Conservation (phyloP, 805 yeast species). For the Priceomyces haplophilus region DNA sequence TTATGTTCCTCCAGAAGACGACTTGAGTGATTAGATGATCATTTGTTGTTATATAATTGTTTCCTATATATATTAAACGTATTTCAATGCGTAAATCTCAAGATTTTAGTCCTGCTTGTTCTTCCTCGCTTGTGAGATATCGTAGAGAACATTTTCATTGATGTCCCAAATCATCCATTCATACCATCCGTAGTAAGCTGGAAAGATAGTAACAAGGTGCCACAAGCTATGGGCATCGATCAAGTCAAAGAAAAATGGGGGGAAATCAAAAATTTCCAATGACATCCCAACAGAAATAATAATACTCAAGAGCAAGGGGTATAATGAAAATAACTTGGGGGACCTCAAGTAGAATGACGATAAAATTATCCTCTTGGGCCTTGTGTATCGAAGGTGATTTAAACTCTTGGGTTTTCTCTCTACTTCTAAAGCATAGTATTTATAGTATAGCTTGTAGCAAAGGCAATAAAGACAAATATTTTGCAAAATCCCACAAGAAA, state of each 20-base stretch:
- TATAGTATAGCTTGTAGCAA: conserved; percentile 31
- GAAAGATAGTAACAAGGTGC: conserved; percentile 80
- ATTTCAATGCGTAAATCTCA: too few relatives aligned
- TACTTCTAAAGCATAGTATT: conserved; percentile 21
- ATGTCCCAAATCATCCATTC: conserved; percentile 46
- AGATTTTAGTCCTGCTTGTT: conserved; percentile 1
- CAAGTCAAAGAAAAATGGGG: conserved; percentile 58
- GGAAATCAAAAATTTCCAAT: conserved; percentile 88
- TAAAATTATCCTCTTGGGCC: conserved; percentile 20
- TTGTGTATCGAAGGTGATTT: conserved; percentile 29
- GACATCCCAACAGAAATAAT: conserved; percentile 72
- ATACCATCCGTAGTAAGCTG: conserved; percentile 40
- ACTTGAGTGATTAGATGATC: conserved; percentile 13
- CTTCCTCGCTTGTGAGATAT: neutral
- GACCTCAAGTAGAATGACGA: conserved; percentile 31
- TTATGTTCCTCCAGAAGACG: conserved; percentile 47
- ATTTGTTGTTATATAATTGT: too few relatives aligned
- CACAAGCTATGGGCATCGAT: conserved; percentile 93
- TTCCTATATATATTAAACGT: too few relatives aligned
- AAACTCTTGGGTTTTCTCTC: conserved; percentile 7
- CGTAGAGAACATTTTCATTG: conserved; percentile 25
- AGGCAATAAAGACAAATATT: conserved; percentile 41
- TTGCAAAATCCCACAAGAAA: conserved; percentile 73
- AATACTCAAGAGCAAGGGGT: conserved; percentile 33
- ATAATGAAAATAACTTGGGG: conserved; percentile 37